These are phyloP conservation scores for Sideroxylon spinosum DNA, from an alignment of 179 eudicot species.

Conservation along the genomic window DNA sequence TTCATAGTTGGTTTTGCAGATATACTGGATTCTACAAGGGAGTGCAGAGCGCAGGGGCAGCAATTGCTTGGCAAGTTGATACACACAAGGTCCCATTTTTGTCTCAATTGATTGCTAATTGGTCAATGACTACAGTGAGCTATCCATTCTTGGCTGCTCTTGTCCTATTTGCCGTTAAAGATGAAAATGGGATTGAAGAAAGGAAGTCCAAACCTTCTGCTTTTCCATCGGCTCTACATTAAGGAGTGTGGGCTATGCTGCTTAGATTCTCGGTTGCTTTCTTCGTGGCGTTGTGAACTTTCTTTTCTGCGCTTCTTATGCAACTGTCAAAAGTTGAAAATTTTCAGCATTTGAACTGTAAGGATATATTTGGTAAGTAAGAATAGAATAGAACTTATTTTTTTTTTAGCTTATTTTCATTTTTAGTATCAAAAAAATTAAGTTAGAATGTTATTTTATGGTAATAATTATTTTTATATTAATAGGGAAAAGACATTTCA, in stretches of 20 bases:
- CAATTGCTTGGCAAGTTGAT: slow-evolving; percentile 95
- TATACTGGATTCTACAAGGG: slow-evolving; percentile 95
- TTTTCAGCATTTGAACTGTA: no score
- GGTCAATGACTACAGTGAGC: slow-evolving; percentile 68
- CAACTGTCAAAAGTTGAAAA: no score
- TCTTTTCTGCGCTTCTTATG: background rate
- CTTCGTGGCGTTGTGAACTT: background rate
- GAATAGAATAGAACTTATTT: no score
- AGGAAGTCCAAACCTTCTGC: slow-evolving; percentile 22
- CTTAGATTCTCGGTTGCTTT: slow-evolving; percentile 2
- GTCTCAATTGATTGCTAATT: slow-evolving; percentile 58
- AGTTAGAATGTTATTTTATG: no score
- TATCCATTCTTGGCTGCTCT: slow-evolving; percentile 69
- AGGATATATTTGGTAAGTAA: no score
- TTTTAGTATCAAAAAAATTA: no score
- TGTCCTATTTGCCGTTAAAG: slow-evolving; percentile 66
- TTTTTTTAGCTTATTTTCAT: no score
- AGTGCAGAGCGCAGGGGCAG: slow-evolving; percentile 94
- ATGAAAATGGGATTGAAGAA: slow-evolving; percentile 39
- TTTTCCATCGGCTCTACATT: slow-evolving; percentile 14
- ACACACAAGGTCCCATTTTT: slow-evolving; percentile 56
- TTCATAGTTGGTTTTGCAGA: slow-evolving; percentile 33
- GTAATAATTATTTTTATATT: no score
- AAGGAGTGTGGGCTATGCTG: slow-evolving; percentile 17
- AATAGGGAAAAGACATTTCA: no score